Evolutionary conservation across 169 alveolate species (phyloP).

Genomic region (Plasmodium berghei): DNA sequence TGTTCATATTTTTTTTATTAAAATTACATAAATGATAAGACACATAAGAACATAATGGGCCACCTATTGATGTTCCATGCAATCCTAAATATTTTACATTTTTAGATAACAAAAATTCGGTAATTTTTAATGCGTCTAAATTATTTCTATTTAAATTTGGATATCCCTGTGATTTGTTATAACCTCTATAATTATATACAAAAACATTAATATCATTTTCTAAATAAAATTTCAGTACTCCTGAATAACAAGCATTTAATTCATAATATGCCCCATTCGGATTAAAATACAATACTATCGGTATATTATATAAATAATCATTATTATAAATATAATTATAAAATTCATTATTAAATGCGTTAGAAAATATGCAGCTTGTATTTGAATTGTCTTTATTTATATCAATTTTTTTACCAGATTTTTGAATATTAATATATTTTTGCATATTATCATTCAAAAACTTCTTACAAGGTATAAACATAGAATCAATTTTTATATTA

Average conservation of each 20-base stretch:
- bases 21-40: constrained; percentile 65
- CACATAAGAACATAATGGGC: constrained; percentile 70
- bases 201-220: constrained; percentile 60
- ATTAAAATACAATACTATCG: constrained; percentile 61
- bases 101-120: constrained; percentile 63
- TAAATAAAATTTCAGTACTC: constrained; percentile 41
- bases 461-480: constrained; percentile 74
- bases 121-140: constrained; percentile 57
- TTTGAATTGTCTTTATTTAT: background rate
- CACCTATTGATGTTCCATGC: constrained; percentile 75
- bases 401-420: background rate
- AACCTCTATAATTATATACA: constrained; percentile 72
- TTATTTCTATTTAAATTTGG: constrained; percentile 71
- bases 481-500: constrained; percentile 45
- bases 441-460: constrained; percentile 47
- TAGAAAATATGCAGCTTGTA: constrained; percentile 18
- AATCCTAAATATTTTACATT: constrained; percentile 71
- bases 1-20: constrained; percentile 17
- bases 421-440: constrained; percentile 27
- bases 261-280: constrained; percentile 75
- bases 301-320: constrained; percentile 55
- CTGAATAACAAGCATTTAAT: constrained; percentile 67
- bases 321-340: constrained; percentile 67
- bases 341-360: constrained; percentile 69
- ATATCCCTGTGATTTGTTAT: constrained; percentile 45